Evolutionary conservation across 371 early-diverging fungal species (phyloP), one percentile per base, ranked within the genome.

Genomic region (Circinella minor): DNA sequence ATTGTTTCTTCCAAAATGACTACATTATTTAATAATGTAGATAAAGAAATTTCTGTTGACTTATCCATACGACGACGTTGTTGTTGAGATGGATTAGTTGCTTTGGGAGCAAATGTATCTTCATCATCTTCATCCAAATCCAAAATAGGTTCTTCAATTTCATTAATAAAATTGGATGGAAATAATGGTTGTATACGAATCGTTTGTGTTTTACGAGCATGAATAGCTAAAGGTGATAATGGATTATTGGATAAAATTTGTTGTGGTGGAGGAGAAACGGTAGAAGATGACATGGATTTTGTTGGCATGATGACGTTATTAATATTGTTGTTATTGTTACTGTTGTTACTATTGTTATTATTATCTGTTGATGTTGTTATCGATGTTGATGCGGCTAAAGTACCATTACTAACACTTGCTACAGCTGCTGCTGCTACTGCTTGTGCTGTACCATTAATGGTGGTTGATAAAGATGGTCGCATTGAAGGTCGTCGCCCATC

Each of bases 1-100:
- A 93, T 90, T 6, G 90, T 86, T 80, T 98, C 98, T 71, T 98
- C 95, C 65, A 98, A 70, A 37, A 96, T 93, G 17, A 98, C 90
- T 17, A 95, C 93, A 76, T 97, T 97, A 71, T 94, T 95, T 14
- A 93, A 74, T 38, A 93, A 70, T 76, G 89, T 89, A 20, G 90
- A 88, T 39, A 93, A 71, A 9, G 82, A 81, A 66, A 86, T 91
- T 55, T 77, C 81, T 34, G 82, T 91, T 63, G 80, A 84, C 72
- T 75, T 88, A 69, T 81, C 77, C 57, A 70, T 68, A 48, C 77
- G 72, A 37, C 74, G 75, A 48, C 77, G 72, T 48, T 73, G 75
- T n/a, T 72, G 60, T 47, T 75, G 74, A 0, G 84, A 82, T 5
- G 81, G 82, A 39, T 81, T 69, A 38, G 63, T 69, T n/a, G 71